Base-by-base conservation (phyloP, 192 early-diverging fungal genomes). In the Entomortierella beljakovae region DNA sequence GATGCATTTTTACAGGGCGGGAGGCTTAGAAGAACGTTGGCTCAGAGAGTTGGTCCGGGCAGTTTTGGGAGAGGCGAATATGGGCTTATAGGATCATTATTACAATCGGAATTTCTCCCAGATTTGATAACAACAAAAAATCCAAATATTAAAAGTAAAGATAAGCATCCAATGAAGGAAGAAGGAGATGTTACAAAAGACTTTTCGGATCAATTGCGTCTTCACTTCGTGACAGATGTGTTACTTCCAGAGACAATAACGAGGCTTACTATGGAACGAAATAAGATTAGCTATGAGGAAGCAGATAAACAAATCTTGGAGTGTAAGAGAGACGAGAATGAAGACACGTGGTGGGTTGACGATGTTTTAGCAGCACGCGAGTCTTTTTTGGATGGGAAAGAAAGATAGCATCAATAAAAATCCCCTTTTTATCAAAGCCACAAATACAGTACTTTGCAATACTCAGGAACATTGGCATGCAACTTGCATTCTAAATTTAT, bases 301-400 rank as follows among this genome's bases (percentile, higher is more conserved):
- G 75, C 75, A 0, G 75, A 79, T 2, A 43, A 46, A 37, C 29
- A 35, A 18, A 40, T 79, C 8, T n/a, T 64, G 22, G 35, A 61
- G 15, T 40, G 49, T 13, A 37, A 20, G 6, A 59, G 64, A n/a
- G 57, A 65, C 7, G 49, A 65, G 3, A 32, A n/a, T 10, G 69
- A 43, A n/a, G 75, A 63, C 37, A 64, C 63, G 10, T 69, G 57
- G 38, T 79, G 75, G 75, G 67, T 79, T 8, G 75, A 79, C 4
- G 75, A 79, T 37, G 34, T 79, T 18, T 25, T 79, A 6, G 75
- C 75, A 5, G 75, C 75, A 43, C 42, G 75, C 13, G 75, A 79
- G 28, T 79, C 75, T 0, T 79, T 79, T 26, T 33, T 79, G 23
- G 68, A 79, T 20, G 75, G 67, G 0, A 32, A 28, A 13, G 3